A percentile compares a stretch with the other conserved stretches of the same genome.
Evolutionary conservation across 192 early-diverging fungal genomes (phyloP).

Genomic region (Geranomyces michiganensis): DNA sequence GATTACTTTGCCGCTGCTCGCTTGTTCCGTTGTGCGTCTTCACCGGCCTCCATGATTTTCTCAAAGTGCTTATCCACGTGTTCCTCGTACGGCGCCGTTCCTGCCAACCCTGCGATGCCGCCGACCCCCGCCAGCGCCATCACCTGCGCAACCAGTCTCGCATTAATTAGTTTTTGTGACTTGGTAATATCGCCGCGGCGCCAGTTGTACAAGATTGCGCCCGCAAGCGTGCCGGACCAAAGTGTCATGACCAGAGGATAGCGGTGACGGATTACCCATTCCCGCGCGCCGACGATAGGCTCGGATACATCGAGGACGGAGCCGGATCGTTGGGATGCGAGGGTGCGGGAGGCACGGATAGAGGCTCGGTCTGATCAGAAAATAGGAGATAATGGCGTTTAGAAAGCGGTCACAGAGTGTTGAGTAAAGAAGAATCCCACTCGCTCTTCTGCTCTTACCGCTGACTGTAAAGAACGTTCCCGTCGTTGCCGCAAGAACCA

Average conservation of each 20-base stretch:
- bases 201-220: constrained; percentile 25
- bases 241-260: constrained; percentile 20
- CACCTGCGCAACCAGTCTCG: constrained; percentile 32
- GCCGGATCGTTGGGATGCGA: constrained; percentile 9
- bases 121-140: constrained; percentile 31
- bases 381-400: too few relatives aligned
- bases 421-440: not conserved
- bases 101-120: constrained; percentile 22
- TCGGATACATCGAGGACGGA: not conserved
- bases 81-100: constrained; percentile 22
- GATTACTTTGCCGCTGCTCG: not conserved
- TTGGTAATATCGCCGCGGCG: constrained; percentile 23
- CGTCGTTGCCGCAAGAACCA: constrained; percentile 19
- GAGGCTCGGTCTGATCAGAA: constrained; percentile 20
- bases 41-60: constrained; percentile 8
- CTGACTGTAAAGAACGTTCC: constrained; percentile 37
- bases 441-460: not conserved
- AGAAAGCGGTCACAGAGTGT: not conserved
- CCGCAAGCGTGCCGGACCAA: constrained; percentile 29
- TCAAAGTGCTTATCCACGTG: constrained; percentile 34
- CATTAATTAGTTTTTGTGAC: constrained; percentile 36
- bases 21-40: not conserved
- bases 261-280: constrained; percentile 29
- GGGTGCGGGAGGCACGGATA: constrained; percentile 12
- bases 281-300: constrained; percentile 7